Conservation (phyloP, 2,329 filamentous ascomycete species). For the Dactylellina drechsleri region DNA sequence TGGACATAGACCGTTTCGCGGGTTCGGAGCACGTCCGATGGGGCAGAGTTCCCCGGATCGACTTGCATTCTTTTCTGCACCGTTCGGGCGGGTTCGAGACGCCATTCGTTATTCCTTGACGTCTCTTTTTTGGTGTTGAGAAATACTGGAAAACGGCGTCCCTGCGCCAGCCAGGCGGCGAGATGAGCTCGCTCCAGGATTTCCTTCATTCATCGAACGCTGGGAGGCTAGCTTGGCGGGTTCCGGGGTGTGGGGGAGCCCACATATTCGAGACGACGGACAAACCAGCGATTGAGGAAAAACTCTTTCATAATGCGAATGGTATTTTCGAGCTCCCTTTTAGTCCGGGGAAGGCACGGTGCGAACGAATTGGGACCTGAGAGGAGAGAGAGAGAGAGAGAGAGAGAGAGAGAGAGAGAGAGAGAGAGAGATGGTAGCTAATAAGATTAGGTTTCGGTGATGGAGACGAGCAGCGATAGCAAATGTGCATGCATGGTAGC, state of each 20-base stretch:
- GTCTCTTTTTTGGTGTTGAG: slow-evolving; percentile 2
- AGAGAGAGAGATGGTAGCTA: neutral
- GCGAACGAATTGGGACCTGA: neutral
- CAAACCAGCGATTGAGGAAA: neutral
- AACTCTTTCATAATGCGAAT: slow-evolving; percentile 1
- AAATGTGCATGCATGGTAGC: slow-evolving; percentile 5
- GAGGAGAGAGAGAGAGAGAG: neutral
- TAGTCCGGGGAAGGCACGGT: neutral
- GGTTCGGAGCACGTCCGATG: slow-evolving; percentile 50
- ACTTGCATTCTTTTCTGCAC: slow-evolving; percentile 33
- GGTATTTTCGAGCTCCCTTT: neutral
- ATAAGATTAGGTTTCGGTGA: slow-evolving; percentile 7
- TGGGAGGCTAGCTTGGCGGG: neutral
- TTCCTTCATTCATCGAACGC: neutral
- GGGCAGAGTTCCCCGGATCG: slow-evolving; percentile 22
- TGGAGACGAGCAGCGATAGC: slow-evolving; percentile 11
- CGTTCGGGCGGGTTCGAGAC: neutral
- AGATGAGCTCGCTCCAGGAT: slow-evolving; percentile 42
- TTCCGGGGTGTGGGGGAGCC: slow-evolving; percentile 20
- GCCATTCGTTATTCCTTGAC: slow-evolving; percentile 3
- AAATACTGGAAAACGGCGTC: slow-evolving; percentile 10
- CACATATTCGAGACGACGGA: neutral
- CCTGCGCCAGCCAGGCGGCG: slow-evolving; percentile 6
- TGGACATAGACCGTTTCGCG: slow-evolving; percentile 42
- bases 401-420: neutral